Evolutionary conservation across 257 asterid genomes (phyloP).

Genomic region (Scutellaria baicalensis): DNA sequence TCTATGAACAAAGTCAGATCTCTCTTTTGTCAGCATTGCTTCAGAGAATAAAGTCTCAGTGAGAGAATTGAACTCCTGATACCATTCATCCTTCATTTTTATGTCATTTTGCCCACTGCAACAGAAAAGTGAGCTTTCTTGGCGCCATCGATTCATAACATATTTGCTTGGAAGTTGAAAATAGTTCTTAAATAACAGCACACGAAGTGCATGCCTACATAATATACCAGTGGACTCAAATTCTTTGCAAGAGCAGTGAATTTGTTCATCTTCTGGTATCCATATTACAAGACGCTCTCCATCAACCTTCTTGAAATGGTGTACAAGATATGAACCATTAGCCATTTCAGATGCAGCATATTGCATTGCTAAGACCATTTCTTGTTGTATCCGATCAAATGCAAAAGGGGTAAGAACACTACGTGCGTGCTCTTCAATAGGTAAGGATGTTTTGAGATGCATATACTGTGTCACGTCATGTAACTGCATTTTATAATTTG

Average conservation of each 20-base stretch:
- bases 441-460: slow-evolving; percentile 54
- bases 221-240: slow-evolving; percentile 60
- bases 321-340: slow-evolving; percentile 48
- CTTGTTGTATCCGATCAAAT: slow-evolving; percentile 38
- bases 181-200: slow-evolving; percentile 48
- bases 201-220: slow-evolving; percentile 71
- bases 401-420: slow-evolving; percentile 48
- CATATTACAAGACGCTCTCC: slow-evolving; percentile 54
- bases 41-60: slow-evolving; percentile 50
- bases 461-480: slow-evolving; percentile 30
- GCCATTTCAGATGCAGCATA: slow-evolving; percentile 59
- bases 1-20: slow-evolving; percentile 44
- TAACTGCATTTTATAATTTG: slow-evolving; percentile 30
- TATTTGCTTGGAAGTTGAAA: slow-evolving; percentile 61
- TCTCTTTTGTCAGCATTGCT: slow-evolving; percentile 45
- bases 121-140: slow-evolving; percentile 37
- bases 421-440: slow-evolving; percentile 58
- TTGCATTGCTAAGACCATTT: slow-evolving; percentile 49
- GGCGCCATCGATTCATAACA: slow-evolving; percentile 48
- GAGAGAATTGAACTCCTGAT: slow-evolving; percentile 41
- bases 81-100: slow-evolving; percentile 36
- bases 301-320: slow-evolving; percentile 56
- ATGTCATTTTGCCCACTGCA: slow-evolving; percentile 21
- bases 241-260: slow-evolving; percentile 62
- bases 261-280: slow-evolving; percentile 56